These are phyloP conservation scores for Jacaranda mimosifolia DNA, from an alignment of 257 asterid genomes.

Conservation along the genomic window DNA sequence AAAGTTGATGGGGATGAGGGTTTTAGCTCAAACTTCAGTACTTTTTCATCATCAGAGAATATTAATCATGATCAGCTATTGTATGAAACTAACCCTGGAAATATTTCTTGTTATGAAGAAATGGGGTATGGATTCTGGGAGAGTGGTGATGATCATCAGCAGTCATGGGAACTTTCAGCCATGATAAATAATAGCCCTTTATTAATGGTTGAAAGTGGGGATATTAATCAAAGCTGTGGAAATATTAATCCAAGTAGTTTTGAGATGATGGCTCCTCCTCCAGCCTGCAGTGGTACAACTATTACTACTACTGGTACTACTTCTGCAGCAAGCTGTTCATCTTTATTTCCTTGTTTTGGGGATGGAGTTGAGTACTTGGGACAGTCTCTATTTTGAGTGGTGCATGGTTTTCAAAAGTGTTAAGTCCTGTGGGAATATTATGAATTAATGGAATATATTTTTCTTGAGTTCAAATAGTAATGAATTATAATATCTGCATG, in stretches of 20 bases:
- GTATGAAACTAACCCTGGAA: constrained; percentile 24
- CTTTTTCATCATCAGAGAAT: constrained; percentile 24
- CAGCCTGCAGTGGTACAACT: neutral
- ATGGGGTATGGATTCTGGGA: constrained; percentile 48
- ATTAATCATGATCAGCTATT: constrained; percentile 6
- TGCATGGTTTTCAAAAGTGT: neutral
- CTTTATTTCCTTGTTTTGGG: constrained; percentile 55
- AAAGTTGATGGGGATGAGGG: constrained; percentile 13
- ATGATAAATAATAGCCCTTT: constrained; percentile 47
- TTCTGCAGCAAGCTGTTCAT: constrained; percentile 46
- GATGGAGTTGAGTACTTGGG: constrained; percentile 59
- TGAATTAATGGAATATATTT: neutral
- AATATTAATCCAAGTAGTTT: constrained; percentile 36
- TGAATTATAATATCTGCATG: neutral
- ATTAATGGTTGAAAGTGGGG: constrained; percentile 37
- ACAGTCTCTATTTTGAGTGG: constrained; percentile 49
- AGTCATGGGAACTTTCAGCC: constrained; percentile 74
- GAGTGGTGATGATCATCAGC: constrained; percentile 37
- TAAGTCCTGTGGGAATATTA: no score
- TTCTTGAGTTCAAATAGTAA: neutral
- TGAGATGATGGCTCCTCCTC: constrained; percentile 36
- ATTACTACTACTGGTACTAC: neutral
- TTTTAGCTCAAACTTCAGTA: constrained; percentile 14
- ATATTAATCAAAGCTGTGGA: constrained; percentile 8
- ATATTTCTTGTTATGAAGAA: constrained; percentile 27